Evolutionary conservation across 2,329 filamentous ascomycete genomes (phyloP), one percentile per base, ranked within the genome.

Genomic region (Paraconiothyrium sp.): DNA sequence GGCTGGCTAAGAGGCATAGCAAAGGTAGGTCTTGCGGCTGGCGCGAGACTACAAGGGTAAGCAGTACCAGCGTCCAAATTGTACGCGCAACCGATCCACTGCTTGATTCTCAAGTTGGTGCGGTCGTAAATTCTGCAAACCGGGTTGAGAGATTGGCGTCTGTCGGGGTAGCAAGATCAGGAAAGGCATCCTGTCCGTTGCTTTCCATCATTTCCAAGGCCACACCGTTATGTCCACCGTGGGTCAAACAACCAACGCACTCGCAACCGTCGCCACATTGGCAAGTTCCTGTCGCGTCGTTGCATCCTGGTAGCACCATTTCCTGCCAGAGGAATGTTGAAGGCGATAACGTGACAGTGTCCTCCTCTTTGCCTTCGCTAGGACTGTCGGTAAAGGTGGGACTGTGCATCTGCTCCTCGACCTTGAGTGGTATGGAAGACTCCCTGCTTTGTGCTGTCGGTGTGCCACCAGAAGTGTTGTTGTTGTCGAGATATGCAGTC

Each of bases 241-340:
- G 84, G 3, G 83, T 84, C 13, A 85, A 72, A 65, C 84, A 86
- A 14, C 83, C 84, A n/a, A 83, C 76, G 64, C 84, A 86, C 58
- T 73, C 79, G 66, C 84, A 86, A 43, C 84, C 83, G 58, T 81
- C 81, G 16, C 83, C 83, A 59, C 84, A 86, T 63, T 82, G 82
- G 60, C 84, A 86, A 30, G 80, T 84, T 3, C 84, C 84, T 6
- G 79, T 83, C 3, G 78, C 72, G 61, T 85, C 81, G 37, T 79
- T 80, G 67, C 84, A 86, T 16, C 79, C 70, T 6, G 78, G 78
- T 1, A 80, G 64, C 0, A 70, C 71, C 63, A 79, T 69, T 50
- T 77, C 69, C 54, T 77, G 74, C 72, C 76, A 76, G 57, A 78
- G 75, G 59, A 74, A 80, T 0, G 75, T 72, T 4, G 77, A 78